Percentiles rank a stretch among this genome's conserved stretches.
These are phyloP conservation scores for Toxoplasma gondii DNA, from an alignment of 169 alveolate species.

Conservation along the genomic window DNA sequence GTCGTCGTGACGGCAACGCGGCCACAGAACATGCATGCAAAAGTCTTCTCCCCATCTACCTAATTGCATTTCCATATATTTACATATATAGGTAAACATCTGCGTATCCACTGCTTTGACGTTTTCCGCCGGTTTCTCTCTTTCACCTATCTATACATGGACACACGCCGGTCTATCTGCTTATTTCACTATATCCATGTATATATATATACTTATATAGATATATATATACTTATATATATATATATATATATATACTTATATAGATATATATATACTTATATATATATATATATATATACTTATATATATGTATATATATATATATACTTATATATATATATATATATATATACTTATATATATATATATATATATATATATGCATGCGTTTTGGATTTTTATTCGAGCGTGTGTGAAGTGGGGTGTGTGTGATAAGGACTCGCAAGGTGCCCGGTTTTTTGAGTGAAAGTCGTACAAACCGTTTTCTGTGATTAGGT, in stretches of 20 bases:
- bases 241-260: not conserved
- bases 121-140: no score
- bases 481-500: constrained; percentile 37
- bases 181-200: not conserved
- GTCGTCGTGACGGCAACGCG: no score
- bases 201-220: not conserved
- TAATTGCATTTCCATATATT: no score
- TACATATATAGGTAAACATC: no score
- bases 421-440: no score
- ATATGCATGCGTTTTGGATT: not conserved
- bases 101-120: no score
- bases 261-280: no score
- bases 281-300: not conserved
- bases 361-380: not conserved
- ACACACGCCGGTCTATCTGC: not conserved
- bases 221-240: not conserved
- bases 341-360: not conserved
- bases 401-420: no score
- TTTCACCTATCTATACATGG: not conserved
- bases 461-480: not conserved
- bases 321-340: not conserved
- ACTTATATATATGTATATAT: no score
- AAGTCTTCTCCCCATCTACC: no score
- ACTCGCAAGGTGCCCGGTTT: no score
- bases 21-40: no score